phyloP scores from a whole-genome alignment of 129 eudicot species.

The Helichrysum umbraculigerum region DNA sequence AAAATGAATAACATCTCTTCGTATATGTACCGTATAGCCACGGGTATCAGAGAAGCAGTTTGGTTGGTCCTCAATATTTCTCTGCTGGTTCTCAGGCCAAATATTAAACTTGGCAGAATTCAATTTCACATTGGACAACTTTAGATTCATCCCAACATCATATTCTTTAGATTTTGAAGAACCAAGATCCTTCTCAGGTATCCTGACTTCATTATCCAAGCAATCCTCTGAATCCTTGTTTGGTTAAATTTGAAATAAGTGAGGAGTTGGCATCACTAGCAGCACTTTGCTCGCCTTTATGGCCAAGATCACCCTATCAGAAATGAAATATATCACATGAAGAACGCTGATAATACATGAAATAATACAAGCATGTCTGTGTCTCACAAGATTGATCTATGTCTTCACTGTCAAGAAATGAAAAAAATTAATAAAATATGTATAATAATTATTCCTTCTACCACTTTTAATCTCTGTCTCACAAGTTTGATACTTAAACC shows the following conservation, averaged over 20 bases:
- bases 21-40: constrained; percentile 38
- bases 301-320: constrained; percentile 47
- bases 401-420: not conserved
- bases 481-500: constrained; percentile 7
- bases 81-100: constrained; percentile 62
- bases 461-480: constrained; percentile 2
- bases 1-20: constrained; percentile 18
- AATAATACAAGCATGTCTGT: not conserved
- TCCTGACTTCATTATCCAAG: constrained; percentile 11
- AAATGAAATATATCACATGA: constrained; percentile 14
- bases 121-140: constrained; percentile 23
- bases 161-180: constrained; percentile 22
- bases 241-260: constrained; percentile 24
- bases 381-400: no score
- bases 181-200: constrained; percentile 14
- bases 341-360: no score
- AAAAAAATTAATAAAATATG: not conserved
- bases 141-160: constrained; percentile 14
- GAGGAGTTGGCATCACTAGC: constrained; percentile 27
- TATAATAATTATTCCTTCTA: not conserved
- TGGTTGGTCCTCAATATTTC: constrained; percentile 44
- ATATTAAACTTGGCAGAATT: constrained; percentile 40
- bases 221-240: constrained; percentile 31
- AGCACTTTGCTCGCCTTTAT: constrained; percentile 36
- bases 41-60: constrained; percentile 45